Base-by-base conservation (phyloP, 768 basidiomycete species). In the Trametes cubensis region DNA sequence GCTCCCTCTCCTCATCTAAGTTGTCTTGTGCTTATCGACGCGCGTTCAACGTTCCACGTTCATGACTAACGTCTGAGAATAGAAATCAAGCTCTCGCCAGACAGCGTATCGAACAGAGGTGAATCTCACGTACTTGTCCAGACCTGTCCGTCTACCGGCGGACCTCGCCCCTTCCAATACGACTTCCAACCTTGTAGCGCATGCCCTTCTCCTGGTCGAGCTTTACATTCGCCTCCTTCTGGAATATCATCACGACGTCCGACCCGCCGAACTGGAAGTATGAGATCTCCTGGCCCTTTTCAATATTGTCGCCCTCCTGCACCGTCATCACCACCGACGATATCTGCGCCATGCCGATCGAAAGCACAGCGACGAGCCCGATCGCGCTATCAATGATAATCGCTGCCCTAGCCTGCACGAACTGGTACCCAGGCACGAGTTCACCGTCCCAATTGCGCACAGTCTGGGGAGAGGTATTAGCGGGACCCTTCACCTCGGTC, bases 331-430 rank as follows among this genome's bases (percentile, higher is more conserved):
- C 25, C 15, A 68, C 67, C 34, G 65, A 66, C 50, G 67, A 68
- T 17, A 69, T 62, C 54, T 69, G 67, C 26, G 67, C 67, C 67
- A 69, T 69, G 17, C 67, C 67, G 39, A 66, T 69, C 13, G 67
- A 65, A 14, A 66, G 59, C 23, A 69, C 66, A 15, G 67, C 67
- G 49, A 69, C 67, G 61, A 65, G 63, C n/a, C 67, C 67, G 58
- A 66, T 28, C 2, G 40, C 49, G 20, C 41, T 63, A 23, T 69
- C 65, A 55, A 69, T 69, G 34, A 69, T 48, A 18, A 69, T 42
- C 28, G 65, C 30, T 17, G 48, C 67, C 41, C 67, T 65, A 6
- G 67, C 60, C 53, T 69, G 67, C 13, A 69, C 15, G 63, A 69
- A 69, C 63, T 69, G 67, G 61, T 69, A 69, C 3, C 67, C 67